phyloP scores from a whole-genome alignment of 257 asterid species.

The Solanum pimpinellifolium region DNA sequence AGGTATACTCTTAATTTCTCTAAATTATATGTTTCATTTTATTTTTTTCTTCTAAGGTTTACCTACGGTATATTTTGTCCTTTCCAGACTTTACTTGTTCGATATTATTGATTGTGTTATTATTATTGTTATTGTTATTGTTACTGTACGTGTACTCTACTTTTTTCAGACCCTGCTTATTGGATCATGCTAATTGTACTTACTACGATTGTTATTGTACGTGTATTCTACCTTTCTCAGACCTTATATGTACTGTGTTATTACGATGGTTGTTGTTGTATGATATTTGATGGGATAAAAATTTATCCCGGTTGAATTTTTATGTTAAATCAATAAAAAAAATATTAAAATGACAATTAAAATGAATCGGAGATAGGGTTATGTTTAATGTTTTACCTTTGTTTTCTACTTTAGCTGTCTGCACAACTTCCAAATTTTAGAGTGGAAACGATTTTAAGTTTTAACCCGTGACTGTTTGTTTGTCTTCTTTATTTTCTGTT shows the following conservation, averaged over 20 bases:
- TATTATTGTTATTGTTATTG: too few relatives aligned
- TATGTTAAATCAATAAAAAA: too few relatives aligned
- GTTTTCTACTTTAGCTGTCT: not conserved
- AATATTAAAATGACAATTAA: not conserved
- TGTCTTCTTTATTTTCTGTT: not conserved
- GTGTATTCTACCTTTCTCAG: not conserved
- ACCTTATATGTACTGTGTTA: not conserved
- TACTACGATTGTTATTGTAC: not conserved
- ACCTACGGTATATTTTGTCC: accelerated
- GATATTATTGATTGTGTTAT: too few relatives aligned
- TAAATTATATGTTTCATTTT: not conserved
- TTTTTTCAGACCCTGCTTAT: not conserved
- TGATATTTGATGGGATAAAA: not conserved
- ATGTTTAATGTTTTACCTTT: not conserved
- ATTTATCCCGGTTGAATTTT: not conserved
- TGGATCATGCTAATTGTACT: not conserved
- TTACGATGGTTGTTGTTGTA: not conserved
- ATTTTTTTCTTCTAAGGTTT: not conserved
- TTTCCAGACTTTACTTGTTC: too few relatives aligned
- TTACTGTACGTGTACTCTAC: not conserved
- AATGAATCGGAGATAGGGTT: not conserved
- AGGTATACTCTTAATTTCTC: conserved; percentile 1
- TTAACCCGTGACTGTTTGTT: not conserved
- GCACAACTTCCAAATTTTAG: not conserved
- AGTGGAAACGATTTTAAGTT: not conserved